Evolutionary conservation across 768 basidiomycete genomes (phyloP), one percentile per base, ranked within the genome.

Genomic region (Leccinum fibrillosum): DNA sequence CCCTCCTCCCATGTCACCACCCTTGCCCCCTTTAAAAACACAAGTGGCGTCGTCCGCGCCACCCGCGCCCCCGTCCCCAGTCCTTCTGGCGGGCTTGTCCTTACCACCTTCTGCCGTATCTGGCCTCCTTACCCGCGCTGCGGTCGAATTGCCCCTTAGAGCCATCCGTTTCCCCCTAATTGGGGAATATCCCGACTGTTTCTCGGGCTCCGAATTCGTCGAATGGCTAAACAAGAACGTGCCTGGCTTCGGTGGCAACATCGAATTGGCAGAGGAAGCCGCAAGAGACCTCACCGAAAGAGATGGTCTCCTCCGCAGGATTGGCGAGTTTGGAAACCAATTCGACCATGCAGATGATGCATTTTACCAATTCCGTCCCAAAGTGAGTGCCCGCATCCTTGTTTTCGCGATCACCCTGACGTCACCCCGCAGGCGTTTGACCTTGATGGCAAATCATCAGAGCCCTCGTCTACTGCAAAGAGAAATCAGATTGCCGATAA

Each of bases 121-220:
- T 19, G 81, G 78, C 49, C 74, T 96, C 13, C 80, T 96, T 28
- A 76, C 78, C 2, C 83, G 86, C 50, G 92, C 94, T 39, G 85
- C 86, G 35, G 75, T 77, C 1, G 88, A 92, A 64, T 75, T 94
- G n/a, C 83, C 82, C 17, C 76, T 92, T 30, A 81, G 86, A 34
- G 74, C 88, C 7, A 79, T 94, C 30, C 85, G 87, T 37, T 84
- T 93, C 75, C 87, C 92, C 1, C 74, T 94, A 13, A 68, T 94
- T 11, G 92, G 92, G 49, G 90, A 93, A 76, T 94, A 94, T 62
- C 79, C 86, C 28, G 88, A 92, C 57, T 88, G 89, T 58, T 95
- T 96, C 73, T 86, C 85, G 15, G 94, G 94, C 28, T 92, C 93
- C 44, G 94, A 96, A 62, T 88, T 97, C 62, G 89, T 88, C 9